Conservation (phyloP, 305 asterid genomes). For the Fraxinus baroniana region DNA sequence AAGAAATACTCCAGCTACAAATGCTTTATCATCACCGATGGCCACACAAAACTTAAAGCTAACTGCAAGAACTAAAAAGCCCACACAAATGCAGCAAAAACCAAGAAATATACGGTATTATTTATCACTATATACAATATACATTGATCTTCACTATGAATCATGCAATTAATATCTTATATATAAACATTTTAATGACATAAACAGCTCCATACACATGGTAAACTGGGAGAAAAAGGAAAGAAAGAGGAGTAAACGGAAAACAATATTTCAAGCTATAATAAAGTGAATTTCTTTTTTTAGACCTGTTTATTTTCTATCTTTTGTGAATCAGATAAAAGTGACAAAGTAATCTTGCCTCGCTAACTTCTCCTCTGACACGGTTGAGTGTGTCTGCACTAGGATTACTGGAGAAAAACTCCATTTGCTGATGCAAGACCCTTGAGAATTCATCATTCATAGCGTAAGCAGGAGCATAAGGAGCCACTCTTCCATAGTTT, state of each 20-base stretch:
- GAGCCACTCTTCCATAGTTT: constrained; percentile 79
- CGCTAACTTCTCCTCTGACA: constrained; percentile 86
- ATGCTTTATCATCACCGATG: background rate
- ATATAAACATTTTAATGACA: constrained; percentile 3
- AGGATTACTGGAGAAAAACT: constrained; percentile 90
- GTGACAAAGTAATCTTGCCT: constrained; percentile 48
- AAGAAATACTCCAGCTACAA: background rate
- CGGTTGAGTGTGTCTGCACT: constrained; percentile 88
- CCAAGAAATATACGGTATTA: constrained; percentile 7
- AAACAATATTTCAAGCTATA: background rate
- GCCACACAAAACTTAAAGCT: background rate
- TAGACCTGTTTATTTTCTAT: background rate
- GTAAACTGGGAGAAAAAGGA: background rate
- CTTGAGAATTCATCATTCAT: constrained; percentile 98
- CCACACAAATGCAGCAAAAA: background rate
- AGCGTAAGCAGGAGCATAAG: constrained; percentile 88
- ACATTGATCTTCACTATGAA: constrained; percentile 4
- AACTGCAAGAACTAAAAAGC: background rate
- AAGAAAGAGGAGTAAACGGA: background rate
- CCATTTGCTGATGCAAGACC: constrained; percentile 98
- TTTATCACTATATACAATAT: background rate
- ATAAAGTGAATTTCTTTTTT: background rate
- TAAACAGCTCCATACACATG: constrained; percentile 15
- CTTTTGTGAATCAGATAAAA: constrained; percentile 4
- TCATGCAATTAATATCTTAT: background rate